Evolutionary conservation across 1,284 basidiomycete species (phyloP).

Genomic region (Puccinia sorghi): DNA sequence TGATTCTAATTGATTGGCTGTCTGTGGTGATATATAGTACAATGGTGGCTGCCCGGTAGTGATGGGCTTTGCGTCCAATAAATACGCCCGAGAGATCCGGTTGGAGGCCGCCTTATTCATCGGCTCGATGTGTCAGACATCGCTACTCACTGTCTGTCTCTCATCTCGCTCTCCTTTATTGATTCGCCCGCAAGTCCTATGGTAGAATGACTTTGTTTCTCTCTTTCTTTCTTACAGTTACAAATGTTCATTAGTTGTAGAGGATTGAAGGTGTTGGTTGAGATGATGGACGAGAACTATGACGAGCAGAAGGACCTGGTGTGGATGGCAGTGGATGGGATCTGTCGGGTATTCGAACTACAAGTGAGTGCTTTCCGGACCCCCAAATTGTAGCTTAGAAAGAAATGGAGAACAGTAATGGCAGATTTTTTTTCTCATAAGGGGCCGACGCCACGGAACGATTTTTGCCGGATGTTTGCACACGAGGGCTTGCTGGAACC

Average conservation of each 20-base stretch:
- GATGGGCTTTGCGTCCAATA: slow-evolving; percentile 83
- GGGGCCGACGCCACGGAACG: slow-evolving; percentile 92
- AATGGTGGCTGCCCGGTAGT: slow-evolving; percentile 58
- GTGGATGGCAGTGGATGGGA: slow-evolving; percentile 88
- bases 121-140: slow-evolving; percentile 84
- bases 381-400: too few relatives aligned
- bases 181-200: too few relatives aligned
- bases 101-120: slow-evolving; percentile 95
- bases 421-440: slow-evolving; percentile 59
- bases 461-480: slow-evolving; percentile 97
- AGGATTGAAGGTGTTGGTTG: slow-evolving; percentile 87
- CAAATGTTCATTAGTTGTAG: slow-evolving; percentile 99
- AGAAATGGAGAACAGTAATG: not conserved
- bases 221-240: slow-evolving; percentile 58
- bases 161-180: not conserved
- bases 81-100: slow-evolving; percentile 86
- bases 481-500: slow-evolving; percentile 91
- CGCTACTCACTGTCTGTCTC: slow-evolving; percentile 69
- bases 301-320: slow-evolving; percentile 81
- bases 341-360: slow-evolving; percentile 90
- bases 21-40: slow-evolving; percentile 52
- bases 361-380: slow-evolving; percentile 57
- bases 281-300: slow-evolving; percentile 95
- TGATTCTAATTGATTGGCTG: slow-evolving; percentile 16
- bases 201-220: not conserved